Evolutionary conservation across 1,139 yeast species (phyloP), one percentile per base, ranked within the genome.

Genomic region (Blastobotrys ciferrii): DNA sequence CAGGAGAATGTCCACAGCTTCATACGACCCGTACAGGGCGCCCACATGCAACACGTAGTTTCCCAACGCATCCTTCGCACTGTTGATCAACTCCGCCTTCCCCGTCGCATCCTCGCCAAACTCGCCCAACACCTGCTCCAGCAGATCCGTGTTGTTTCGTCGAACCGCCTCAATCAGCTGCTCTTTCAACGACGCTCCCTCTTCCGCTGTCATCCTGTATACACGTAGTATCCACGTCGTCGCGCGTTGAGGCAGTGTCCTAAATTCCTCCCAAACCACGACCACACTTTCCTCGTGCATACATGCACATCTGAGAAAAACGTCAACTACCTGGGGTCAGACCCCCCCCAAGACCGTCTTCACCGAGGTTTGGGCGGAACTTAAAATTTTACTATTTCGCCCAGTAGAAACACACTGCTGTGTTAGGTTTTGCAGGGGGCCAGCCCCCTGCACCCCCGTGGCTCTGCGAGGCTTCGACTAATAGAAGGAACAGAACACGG

Each of bases 91-190:
- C 13, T 68, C 69, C 3, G 91, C 80, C 45, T 86, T 36, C 20
- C 31, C 45, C 14, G 38, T 43, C 19, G 37, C 37, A 13, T 39
- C 43, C 18, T 20, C 35, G 13, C 38, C 30, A 32, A 72, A 70
- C 18, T 75, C 74, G 6, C 66, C 63, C 33, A 84, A 69, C 46
- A 87, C 76, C 38, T 80, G 74, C 32, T 76, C 74, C 45, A 89
- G 69, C 45, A 91, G 76, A 54, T 87, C 96, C 1, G 81, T 77
- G 66, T 92, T 92, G 72, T 92, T 87, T 69, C 97, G 76, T 64
- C 98, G 82, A 13, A 95, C 83, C 5, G 92, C 82, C 60, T 91
- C 98, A 47, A 91, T 74, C 48, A 92, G 70, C 68, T 87, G 96
- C 65, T 92, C 97, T 12, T 77, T 68, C 52, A 76, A 76, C 2